These are phyloP conservation scores for Solanum pinnatisectum DNA, from an alignment of 257 asterid genomes.

Conservation along the genomic window DNA sequence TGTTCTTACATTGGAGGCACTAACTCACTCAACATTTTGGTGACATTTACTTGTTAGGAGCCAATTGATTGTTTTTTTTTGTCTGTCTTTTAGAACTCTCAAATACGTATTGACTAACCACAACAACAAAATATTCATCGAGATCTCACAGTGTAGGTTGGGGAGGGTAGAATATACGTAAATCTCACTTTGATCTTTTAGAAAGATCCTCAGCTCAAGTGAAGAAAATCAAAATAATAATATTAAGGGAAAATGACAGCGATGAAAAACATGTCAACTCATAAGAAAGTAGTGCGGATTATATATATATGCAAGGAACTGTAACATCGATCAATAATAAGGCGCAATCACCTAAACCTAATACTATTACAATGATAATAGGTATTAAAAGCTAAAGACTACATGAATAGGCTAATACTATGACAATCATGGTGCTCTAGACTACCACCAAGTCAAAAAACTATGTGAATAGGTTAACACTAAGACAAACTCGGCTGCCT, in stretches of 20 bases:
- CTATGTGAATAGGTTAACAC: not conserved
- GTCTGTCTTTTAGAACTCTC: not conserved
- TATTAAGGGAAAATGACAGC: not conserved
- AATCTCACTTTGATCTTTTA: not conserved
- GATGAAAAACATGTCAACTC: not conserved
- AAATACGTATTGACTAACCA: not conserved
- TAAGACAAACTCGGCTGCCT: not conserved
- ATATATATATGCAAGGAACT: too few relatives aligned
- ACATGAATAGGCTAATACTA: too few relatives aligned
- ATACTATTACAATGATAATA: not conserved
- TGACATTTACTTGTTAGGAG: not conserved
- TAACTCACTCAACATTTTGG: not conserved
- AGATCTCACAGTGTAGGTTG: not conserved
- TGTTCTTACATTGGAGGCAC: not conserved
- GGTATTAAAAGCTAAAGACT: not conserved
- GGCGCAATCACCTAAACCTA: not conserved
- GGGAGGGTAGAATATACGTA: too few relatives aligned
- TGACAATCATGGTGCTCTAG: too few relatives aligned
- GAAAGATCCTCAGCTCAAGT: not conserved
- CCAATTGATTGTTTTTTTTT: not conserved
- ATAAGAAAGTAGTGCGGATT: not conserved
- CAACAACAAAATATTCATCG: not conserved
- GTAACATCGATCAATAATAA: not conserved
- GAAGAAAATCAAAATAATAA: too few relatives aligned
- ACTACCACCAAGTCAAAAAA: too few relatives aligned